phyloP scores from a whole-genome alignment of 257 asterid genomes.

The Solanum medicagineum region DNA sequence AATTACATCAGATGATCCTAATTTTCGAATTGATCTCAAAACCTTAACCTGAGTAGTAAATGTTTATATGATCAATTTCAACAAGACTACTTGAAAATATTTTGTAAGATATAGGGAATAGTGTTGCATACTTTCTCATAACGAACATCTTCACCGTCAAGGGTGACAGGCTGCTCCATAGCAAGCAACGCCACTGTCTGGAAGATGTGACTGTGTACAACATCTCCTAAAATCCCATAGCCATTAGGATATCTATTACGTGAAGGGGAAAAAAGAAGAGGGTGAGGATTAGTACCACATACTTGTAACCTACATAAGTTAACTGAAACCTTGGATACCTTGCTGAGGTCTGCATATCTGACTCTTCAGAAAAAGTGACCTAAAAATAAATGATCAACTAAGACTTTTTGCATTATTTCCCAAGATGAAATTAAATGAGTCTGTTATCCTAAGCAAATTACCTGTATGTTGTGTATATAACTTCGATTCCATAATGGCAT shows the following conservation, averaged over 20 bases:
- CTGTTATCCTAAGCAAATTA: not conserved
- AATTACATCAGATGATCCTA: slow-evolving; percentile 30
- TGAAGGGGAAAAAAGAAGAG: not conserved
- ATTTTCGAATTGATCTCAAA: slow-evolving; percentile 30
- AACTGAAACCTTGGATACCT: slow-evolving; percentile 14
- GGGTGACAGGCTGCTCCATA: slow-evolving; percentile 44
- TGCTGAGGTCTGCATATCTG: slow-evolving; percentile 5
- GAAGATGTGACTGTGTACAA: slow-evolving; percentile 45
- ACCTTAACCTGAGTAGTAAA: slow-evolving; percentile 29
- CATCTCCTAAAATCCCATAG: slow-evolving; percentile 38
- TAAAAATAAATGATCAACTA: not conserved
- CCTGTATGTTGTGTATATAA: slow-evolving; percentile 38
- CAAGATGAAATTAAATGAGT: not conserved
- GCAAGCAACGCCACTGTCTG: slow-evolving; percentile 49
- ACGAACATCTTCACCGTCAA: slow-evolving; percentile 41
- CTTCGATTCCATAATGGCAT: slow-evolving; percentile 47
- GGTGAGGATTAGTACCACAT: not conserved
- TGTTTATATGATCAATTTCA: not conserved
- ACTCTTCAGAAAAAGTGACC: slow-evolving; percentile 36
- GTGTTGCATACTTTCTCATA: slow-evolving; percentile 25
- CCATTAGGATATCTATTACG: slow-evolving; percentile 18
- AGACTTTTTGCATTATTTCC: not conserved
- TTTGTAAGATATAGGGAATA: not conserved
- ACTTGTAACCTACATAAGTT: not conserved
- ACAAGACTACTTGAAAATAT: not conserved